Percentiles rank a stretch among this genome's conserved stretches.
phyloP scores from a whole-genome alignment of 2,329 filamentous ascomycete genomes.

The Byssochlamys sp. region DNA sequence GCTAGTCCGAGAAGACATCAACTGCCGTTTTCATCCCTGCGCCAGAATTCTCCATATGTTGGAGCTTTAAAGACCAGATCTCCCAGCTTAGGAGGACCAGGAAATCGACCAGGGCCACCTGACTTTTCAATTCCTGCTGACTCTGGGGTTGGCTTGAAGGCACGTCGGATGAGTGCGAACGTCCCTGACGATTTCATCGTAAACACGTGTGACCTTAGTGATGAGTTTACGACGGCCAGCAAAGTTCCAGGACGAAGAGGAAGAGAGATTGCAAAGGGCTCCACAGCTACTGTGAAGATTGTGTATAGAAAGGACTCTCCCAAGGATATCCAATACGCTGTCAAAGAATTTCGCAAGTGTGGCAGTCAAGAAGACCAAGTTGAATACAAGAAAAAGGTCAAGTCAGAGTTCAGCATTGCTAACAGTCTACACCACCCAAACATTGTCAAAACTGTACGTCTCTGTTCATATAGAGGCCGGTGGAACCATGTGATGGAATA shows the following conservation, averaged over 20 bases:
- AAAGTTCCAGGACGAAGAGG: conserved; percentile 63
- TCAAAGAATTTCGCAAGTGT: conserved; percentile 77
- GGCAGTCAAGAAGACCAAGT: conserved; percentile 57
- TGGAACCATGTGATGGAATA: conserved; percentile 95
- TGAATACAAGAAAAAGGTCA: conserved; percentile 81
- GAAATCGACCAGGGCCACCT: conserved; percentile 11
- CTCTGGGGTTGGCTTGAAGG: conserved; percentile 65
- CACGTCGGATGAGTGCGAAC: conserved; percentile 64
- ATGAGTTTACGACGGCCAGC: conserved; percentile 61
- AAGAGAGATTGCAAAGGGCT: conserved; percentile 70
- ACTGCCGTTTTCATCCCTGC: background rate
- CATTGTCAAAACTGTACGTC: conserved; percentile 67
- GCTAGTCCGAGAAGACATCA: conserved; percentile 4
- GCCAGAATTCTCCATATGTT: conserved; percentile 2
- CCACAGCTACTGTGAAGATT: conserved; percentile 70
- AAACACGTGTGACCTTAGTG: conserved; percentile 57
- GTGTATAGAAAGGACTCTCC: conserved; percentile 62
- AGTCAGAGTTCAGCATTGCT: conserved; percentile 79
- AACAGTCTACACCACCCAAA: conserved; percentile 80
- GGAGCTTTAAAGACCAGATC: conserved; percentile 15
- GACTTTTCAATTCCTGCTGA: conserved; percentile 50
- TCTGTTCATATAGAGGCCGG: conserved; percentile 63
- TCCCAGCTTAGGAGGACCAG: conserved; percentile 16
- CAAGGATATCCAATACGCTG: conserved; percentile 56
- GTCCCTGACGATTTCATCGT: conserved; percentile 66